Conservation (phyloP, 1,284 basidiomycete species). For the Apiotrichum siamense region DNA sequence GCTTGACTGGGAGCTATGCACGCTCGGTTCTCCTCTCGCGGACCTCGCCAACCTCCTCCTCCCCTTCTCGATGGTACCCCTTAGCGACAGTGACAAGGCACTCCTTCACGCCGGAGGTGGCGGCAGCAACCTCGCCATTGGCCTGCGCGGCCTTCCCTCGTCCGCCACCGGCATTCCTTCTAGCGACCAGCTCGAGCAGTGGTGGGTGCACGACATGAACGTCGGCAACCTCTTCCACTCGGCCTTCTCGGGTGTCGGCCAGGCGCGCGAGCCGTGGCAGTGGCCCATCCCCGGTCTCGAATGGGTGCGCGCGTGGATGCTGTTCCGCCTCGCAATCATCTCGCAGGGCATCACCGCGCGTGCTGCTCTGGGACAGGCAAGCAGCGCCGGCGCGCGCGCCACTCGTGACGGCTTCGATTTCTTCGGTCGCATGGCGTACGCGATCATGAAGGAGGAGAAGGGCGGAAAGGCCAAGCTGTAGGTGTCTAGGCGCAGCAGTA, state of each 20-base stretch:
- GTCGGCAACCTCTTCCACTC: conserved; percentile 24
- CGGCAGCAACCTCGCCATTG: neutral
- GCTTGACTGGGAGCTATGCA: conserved; percentile 93
- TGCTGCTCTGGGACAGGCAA: conserved; percentile 76
- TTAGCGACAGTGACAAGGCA: conserved; percentile 22
- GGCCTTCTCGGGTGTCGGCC: neutral
- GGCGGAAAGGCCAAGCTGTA: conserved; percentile 35
- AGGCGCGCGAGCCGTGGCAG: conserved; percentile 3
- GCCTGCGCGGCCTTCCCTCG: conserved; percentile 59
- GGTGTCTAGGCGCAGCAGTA: neutral
- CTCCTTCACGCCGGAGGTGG: conserved; percentile 6
- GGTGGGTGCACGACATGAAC: conserved; percentile 44
- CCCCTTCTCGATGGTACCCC: conserved; percentile 57
- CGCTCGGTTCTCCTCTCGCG: conserved; percentile 79
- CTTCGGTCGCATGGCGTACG: conserved; percentile 57
- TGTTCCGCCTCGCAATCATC: conserved; percentile 69
- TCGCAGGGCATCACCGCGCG: conserved; percentile 89
- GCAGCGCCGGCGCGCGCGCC: conserved; percentile 63
- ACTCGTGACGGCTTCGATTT: conserved; percentile 56
- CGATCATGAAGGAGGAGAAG: conserved; percentile 49
- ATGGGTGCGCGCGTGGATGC: conserved; percentile 33
- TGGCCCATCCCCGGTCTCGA: conserved; percentile 41
- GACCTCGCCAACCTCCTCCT: conserved; percentile 74
- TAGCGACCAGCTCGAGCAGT: conserved; percentile 63
- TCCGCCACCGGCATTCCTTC: conserved; percentile 57